These are phyloP conservation scores for Naematelia encephala DNA, from an alignment of 768 basidiomycete species.

Conservation along the genomic window DNA sequence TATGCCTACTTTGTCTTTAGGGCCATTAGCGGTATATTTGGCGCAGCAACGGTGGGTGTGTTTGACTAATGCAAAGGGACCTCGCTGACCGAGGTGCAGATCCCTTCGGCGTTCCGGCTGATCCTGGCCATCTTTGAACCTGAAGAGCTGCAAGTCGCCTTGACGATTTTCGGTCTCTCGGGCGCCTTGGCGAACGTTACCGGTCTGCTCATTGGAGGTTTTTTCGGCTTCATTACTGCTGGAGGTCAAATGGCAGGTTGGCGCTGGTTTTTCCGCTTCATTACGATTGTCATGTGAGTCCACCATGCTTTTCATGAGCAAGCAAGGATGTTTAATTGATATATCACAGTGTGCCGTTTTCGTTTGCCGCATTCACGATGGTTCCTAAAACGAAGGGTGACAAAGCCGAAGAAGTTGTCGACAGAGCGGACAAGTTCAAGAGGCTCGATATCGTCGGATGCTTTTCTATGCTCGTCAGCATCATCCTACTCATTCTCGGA, in stretches of 20 bases:
- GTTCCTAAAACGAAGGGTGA: constrained; percentile 26
- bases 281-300: constrained; percentile 6
- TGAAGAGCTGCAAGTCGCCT: constrained; percentile 20
- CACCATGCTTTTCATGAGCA: not conserved
- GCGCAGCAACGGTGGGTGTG: constrained; percentile 8
- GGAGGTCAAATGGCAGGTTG: constrained; percentile 27
- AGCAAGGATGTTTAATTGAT: not conserved
- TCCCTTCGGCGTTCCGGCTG: constrained; percentile 20
- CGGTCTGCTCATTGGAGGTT: constrained; percentile 30
- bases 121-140: constrained; percentile 32
- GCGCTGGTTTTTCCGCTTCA: constrained; percentile 41
- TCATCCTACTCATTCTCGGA: constrained; percentile 47
- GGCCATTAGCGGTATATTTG: constrained; percentile 30
- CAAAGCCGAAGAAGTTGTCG: not conserved
- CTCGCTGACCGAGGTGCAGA: no score
- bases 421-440: constrained; percentile 22
- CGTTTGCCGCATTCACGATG: constrained; percentile 12
- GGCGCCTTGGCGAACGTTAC: constrained; percentile 25
- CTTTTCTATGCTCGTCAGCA: constrained; percentile 33
- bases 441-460: constrained; percentile 42
- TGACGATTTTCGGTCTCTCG: constrained; percentile 25
- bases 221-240: constrained; percentile 22
- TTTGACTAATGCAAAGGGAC: not conserved
- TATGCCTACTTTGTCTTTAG: constrained; percentile 36
- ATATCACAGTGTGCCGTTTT: constrained; percentile 16